Evolutionary conservation across 2,329 filamentous ascomycete genomes (phyloP).

Genomic region (Apiospora kogelbergensis): DNA sequence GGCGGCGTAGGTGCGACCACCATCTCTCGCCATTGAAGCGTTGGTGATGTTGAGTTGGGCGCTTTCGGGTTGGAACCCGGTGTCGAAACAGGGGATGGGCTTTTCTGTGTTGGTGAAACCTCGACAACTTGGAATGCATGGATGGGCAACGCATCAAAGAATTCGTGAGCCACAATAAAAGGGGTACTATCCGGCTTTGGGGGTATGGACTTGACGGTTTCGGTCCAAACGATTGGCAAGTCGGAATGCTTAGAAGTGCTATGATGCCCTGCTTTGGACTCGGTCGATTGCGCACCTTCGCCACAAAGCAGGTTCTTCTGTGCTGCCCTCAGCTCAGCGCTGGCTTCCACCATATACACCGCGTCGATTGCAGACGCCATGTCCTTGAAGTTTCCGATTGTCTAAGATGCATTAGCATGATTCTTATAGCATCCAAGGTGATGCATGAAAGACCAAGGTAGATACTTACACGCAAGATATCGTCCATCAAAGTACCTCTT

Average conservation of each 20-base stretch:
- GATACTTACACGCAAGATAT: constrained; percentile 76
- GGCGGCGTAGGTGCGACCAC: constrained; percentile 69
- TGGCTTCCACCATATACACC: constrained; percentile 97
- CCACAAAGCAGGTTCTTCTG: constrained; percentile 85
- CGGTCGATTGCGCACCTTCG: constrained; percentile 61
- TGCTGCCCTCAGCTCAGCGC: constrained; percentile 69
- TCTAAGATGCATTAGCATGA: constrained; percentile 47
- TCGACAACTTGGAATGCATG: constrained; percentile 84
- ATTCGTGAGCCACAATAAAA: constrained; percentile 95
- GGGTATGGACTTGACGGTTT: constrained; percentile 83
- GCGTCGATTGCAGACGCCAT: constrained; percentile 76
- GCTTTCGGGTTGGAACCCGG: constrained; percentile 36
- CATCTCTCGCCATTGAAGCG: constrained; percentile 76
- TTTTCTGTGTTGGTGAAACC: constrained; percentile 41
- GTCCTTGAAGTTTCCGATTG: constrained; percentile 77
- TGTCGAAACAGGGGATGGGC: constrained; percentile 39
- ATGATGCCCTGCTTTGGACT: constrained; percentile 72
- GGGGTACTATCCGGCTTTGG: constrained; percentile 70
- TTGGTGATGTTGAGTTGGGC: constrained; percentile 42
- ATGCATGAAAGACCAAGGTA: background rate
- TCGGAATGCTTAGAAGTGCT: constrained; percentile 74
- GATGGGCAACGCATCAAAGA: constrained; percentile 97
- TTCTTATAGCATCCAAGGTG: background rate
- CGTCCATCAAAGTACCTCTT: constrained; percentile 93
- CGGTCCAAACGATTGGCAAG: constrained; percentile 83